Conservation (phyloP, 2,329 filamentous ascomycete species). For the Aspergillus latus region DNA sequence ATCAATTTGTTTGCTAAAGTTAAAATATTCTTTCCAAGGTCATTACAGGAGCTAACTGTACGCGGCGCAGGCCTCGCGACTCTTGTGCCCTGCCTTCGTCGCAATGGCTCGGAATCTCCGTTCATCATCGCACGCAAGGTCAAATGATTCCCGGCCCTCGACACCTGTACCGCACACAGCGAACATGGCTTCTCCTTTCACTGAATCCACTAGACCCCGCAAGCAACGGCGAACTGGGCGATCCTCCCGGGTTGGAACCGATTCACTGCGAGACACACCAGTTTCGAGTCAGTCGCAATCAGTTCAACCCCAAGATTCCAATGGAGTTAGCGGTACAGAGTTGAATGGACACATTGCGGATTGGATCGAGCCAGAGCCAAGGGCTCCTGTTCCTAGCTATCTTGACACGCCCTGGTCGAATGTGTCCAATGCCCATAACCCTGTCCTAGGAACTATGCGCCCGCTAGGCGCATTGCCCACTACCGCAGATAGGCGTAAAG, state of each 20-base stretch:
- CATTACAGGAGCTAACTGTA: conserved; percentile 26
- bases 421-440: conserved; percentile 61
- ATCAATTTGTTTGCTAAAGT: not conserved
- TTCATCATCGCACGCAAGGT: conserved; percentile 32
- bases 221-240: conserved; percentile 36
- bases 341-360: conserved; percentile 13
- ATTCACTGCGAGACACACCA: conserved; percentile 21
- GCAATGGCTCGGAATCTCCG: conserved; percentile 39
- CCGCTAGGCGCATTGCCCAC: conserved; percentile 72
- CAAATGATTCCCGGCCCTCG: conserved; percentile 34
- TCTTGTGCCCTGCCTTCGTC: conserved; percentile 22
- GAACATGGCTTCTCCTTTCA: conserved; percentile 25
- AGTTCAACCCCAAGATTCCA: conserved; percentile 14
- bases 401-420: conserved; percentile 66
- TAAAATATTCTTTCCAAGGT: conserved; percentile 2
- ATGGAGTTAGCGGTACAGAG: conserved; percentile 15
- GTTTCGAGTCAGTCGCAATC: conserved; percentile 19
- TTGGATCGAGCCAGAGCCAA: conserved; percentile 60
- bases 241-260: conserved; percentile 27
- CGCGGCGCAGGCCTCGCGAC: conserved; percentile 19
- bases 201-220: conserved; percentile 31
- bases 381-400: conserved; percentile 64
- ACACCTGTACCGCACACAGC: conserved; percentile 27
- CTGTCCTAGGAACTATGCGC: conserved; percentile 80
- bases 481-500: conserved; percentile 57